phyloP scores from a whole-genome alignment of 164 flowering plant genomes.

The Vitis labrusca region DNA sequence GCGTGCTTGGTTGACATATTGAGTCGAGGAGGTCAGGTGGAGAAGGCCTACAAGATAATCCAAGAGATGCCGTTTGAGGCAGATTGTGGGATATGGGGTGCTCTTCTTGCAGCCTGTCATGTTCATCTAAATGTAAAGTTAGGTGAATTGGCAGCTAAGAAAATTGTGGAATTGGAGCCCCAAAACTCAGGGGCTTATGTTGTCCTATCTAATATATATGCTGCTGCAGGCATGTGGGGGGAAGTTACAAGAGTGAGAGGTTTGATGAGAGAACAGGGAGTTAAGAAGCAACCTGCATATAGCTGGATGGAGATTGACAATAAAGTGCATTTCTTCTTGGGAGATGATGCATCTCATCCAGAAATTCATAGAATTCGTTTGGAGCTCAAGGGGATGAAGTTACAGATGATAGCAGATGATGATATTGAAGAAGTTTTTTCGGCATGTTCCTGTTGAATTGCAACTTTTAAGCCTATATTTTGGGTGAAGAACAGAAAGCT shows the following conservation, averaged over 20 bases:
- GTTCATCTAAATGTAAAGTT: conserved; percentile 37
- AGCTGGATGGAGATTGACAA: conserved; percentile 51
- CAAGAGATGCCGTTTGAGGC: conserved; percentile 39
- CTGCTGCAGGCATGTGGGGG: conserved; percentile 48
- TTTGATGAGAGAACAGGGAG: conserved; percentile 45
- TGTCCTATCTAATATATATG: conserved; percentile 44
- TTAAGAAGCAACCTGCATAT: conserved; percentile 47
- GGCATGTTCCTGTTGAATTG: background rate
- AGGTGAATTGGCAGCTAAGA: conserved; percentile 47
- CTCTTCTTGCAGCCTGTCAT: conserved; percentile 40
- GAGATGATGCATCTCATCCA: conserved; percentile 48
- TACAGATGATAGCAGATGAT: conserved; percentile 31
- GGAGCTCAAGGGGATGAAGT: conserved; percentile 25
- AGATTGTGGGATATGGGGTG: conserved; percentile 37
- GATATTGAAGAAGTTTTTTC: conserved; percentile 11
- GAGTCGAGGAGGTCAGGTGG: conserved; percentile 46
- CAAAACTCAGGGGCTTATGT: conserved; percentile 40
- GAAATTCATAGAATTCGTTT: conserved; percentile 33
- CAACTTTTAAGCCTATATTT: too few relatives aligned
- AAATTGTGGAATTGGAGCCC: conserved; percentile 41
- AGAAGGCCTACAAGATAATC: conserved; percentile 36
- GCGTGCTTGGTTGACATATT: conserved; percentile 48
- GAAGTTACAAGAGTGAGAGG: conserved; percentile 36
- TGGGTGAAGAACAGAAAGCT: too few relatives aligned
- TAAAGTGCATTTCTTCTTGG: conserved; percentile 41